These are phyloP conservation scores for Allodekkera sacchari DNA, from an alignment of 805 yeast species.

Conservation along the genomic window DNA sequence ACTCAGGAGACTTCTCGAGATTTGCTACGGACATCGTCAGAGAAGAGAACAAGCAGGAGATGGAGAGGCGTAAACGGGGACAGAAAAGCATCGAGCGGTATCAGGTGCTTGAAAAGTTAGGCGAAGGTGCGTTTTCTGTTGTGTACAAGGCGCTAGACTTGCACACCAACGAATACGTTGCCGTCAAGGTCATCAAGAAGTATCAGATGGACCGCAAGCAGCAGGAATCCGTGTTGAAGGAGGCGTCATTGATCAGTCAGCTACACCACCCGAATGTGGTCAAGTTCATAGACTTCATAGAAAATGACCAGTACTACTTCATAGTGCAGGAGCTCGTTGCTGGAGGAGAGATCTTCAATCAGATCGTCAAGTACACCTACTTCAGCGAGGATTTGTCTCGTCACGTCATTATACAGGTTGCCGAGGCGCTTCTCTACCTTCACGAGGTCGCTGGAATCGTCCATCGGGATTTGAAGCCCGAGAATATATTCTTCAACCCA, in stretches of 20 bases:
- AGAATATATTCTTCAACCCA: conserved; percentile 59
- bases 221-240: conserved; percentile 66
- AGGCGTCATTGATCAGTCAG: conserved; percentile 67
- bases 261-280: conserved; percentile 59
- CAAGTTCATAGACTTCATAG: conserved; percentile 55
- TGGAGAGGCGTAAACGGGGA: conserved; percentile 9
- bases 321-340: conserved; percentile 64
- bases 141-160: conserved; percentile 42
- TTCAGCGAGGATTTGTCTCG: conserved; percentile 65
- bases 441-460: conserved; percentile 72
- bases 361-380: conserved; percentile 69
- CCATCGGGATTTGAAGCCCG: conserved; percentile 80
- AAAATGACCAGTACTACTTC: conserved; percentile 52
- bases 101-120: conserved; percentile 38
- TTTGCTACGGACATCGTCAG: conserved; percentile 25
- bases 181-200: conserved; percentile 59
- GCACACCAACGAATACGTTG: conserved; percentile 33
- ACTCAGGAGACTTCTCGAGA: conserved; percentile 20
- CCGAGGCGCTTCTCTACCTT: conserved; percentile 57
- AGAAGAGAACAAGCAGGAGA: conserved; percentile 21
- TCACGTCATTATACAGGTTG: conserved; percentile 66
- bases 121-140: conserved; percentile 55
- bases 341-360: conserved; percentile 78
- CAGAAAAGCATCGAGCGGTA: conserved; percentile 26
- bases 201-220: conserved; percentile 55